phyloP scores from a whole-genome alignment of 2,329 filamentous ascomycete genomes.

The Scedosporium boydii region DNA sequence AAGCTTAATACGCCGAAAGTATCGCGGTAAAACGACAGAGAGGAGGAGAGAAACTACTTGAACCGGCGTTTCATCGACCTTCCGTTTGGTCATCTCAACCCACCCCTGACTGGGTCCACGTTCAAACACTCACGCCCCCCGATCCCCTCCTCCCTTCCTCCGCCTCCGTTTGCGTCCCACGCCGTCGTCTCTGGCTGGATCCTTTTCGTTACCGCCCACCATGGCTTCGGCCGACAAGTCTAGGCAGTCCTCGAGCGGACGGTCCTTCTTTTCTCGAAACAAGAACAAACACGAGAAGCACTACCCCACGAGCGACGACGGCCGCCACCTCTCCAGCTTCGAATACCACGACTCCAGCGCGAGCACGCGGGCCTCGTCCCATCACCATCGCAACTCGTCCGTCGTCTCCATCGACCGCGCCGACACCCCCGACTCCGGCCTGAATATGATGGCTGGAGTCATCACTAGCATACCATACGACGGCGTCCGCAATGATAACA shows the following conservation, averaged over 20 bases:
- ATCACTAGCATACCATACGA: constrained; percentile 88
- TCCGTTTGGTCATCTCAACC: constrained; percentile 5
- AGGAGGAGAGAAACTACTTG: not conserved
- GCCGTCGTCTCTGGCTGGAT: constrained; percentile 2
- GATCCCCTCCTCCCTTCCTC: constrained; percentile 9
- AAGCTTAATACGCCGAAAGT: not conserved
- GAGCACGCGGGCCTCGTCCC: constrained; percentile 59
- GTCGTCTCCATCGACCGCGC: constrained; percentile 62
- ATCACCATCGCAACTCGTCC: constrained; percentile 63
- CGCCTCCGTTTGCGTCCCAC: not conserved
- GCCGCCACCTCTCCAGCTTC: constrained; percentile 47
- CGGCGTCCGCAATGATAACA: constrained; percentile 51
- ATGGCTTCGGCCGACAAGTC: constrained; percentile 67
- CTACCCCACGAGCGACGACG: constrained; percentile 41
- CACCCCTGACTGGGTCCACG: not conserved
- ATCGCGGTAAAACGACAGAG: not conserved
- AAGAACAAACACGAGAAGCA: constrained; percentile 68
- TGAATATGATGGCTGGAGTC: constrained; percentile 70
- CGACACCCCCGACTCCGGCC: constrained; percentile 51
- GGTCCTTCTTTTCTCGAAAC: constrained; percentile 74
- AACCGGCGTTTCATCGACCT: constrained; percentile 7
- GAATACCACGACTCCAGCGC: constrained; percentile 49
- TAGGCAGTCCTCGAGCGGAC: constrained; percentile 65
- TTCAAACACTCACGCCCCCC: constrained; percentile 16
- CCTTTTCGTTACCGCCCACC: constrained; percentile 9